Base-by-base conservation (phyloP, 371 early-diverging fungal genomes). In the Apophysomyces trapeziformis region DNA sequence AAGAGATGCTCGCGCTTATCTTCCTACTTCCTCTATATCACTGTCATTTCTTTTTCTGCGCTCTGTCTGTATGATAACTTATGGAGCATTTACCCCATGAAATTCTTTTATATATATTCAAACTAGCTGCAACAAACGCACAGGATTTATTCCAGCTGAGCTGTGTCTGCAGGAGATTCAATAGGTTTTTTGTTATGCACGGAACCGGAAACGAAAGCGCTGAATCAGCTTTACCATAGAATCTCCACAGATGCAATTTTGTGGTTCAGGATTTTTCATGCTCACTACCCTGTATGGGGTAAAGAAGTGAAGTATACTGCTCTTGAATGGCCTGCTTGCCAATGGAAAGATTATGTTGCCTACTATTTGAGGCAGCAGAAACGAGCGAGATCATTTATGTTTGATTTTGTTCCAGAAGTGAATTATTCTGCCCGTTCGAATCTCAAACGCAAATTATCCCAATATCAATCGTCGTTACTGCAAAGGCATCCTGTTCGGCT, bases 291-390 rank as follows among this genome's bases (percentile, higher is more conserved):
- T 14, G 39, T 61, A 3, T 75, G 72, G 76, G 63, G 65, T 12
- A 69, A 61, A 14, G 44, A 58, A 7, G 64, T 75, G 4, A 36
- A 64, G 11, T 75, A 75, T 16, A 54, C 63, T 11, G 57, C 61
- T n/a, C 38, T 57, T 21, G 56, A 59, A 18, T 58, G 57, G 1
- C 41, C 54, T 14, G 45, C 70, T 5, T 68, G 69, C 38, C 60
- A 75, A 9, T 75, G 76, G 76, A 72, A 70, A 50, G 63, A 70
- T 16, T 72, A 70, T 64, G 67, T 76, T 13, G 61, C 68, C 41
- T 71, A 76, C 18, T 32, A 69, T 21, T 61, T 57, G 9, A 73
- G 70, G 46, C 73, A 70, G 35, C 68, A 76, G 44, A 66, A 60
- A 16, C 18, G 60, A n/a, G 66, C 66, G 0, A 6, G 61, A 21